Evolutionary conservation across 371 early-diverging fungal species (phyloP).

Genomic region (Rhizopus sp.): DNA sequence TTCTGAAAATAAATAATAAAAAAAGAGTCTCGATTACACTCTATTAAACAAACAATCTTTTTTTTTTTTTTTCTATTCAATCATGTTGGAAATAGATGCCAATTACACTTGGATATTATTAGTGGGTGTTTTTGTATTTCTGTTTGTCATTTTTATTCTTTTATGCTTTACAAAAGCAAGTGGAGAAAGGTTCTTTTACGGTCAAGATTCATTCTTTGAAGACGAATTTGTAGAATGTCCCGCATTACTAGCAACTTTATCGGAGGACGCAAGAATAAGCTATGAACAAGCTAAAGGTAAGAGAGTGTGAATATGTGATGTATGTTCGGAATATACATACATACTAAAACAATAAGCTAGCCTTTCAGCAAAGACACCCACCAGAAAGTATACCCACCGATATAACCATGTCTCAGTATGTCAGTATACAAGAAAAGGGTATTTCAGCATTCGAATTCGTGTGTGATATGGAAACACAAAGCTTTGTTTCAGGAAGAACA

Average conservation of each 20-base stretch:
- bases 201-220: constrained; percentile 30
- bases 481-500: constrained; percentile 72
- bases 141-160: constrained; percentile 40
- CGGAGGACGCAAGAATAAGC: constrained; percentile 51
- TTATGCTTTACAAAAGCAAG: constrained; percentile 49
- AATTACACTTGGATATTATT: constrained; percentile 48
- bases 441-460: constrained; percentile 86
- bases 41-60: constrained; percentile 19
- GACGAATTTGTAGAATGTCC: constrained; percentile 44
- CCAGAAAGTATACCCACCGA: constrained; percentile 69
- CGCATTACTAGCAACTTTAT: constrained; percentile 35
- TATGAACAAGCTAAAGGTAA: constrained; percentile 54
- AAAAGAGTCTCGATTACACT: neutral
- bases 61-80: constrained; percentile 19
- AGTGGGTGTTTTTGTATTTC: constrained; percentile 50
- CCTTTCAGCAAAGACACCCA: constrained; percentile 57
- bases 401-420: constrained; percentile 65
- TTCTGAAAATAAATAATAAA: constrained; percentile 5
- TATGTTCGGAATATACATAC: neutral
- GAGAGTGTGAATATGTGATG: neutral
- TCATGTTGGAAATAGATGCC: constrained; percentile 8
- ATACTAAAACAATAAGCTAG: constrained; percentile 20
- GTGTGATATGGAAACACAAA: constrained; percentile 63
- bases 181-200: constrained; percentile 1
- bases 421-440: constrained; percentile 81